phyloP scores from a whole-genome alignment of 2,329 filamentous ascomycete species.

The Piedraia hortae region DNA sequence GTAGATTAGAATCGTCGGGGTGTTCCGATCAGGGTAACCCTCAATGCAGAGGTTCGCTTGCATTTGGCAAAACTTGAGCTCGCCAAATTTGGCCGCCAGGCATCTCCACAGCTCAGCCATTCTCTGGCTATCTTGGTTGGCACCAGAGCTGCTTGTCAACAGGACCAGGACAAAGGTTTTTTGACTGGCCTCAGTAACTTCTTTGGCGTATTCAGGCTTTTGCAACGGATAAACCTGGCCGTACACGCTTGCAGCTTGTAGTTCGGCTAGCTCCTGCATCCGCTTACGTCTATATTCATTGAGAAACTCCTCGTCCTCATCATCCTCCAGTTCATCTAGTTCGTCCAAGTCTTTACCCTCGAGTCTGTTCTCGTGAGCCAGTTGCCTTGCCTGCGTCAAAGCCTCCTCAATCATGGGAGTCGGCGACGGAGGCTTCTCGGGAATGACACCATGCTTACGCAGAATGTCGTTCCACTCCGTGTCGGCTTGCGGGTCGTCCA shows the following conservation, averaged over 20 bases:
- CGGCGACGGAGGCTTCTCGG: constrained; percentile 88
- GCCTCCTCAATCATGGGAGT: constrained; percentile 93
- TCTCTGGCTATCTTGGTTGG: constrained; percentile 62
- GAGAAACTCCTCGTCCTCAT: constrained; percentile 80
- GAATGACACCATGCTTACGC: constrained; percentile 84
- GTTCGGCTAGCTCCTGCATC: constrained; percentile 48
- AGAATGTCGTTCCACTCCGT: constrained; percentile 99
- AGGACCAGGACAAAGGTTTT: constrained; percentile 45
- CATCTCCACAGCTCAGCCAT: constrained; percentile 67
- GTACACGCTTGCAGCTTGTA: constrained; percentile 53
- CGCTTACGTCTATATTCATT: constrained; percentile 70
- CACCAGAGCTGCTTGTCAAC: constrained; percentile 48
- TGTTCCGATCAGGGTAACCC: constrained; percentile 83
- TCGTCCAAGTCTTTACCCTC: constrained; percentile 90
- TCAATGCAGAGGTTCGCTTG: constrained; percentile 79
- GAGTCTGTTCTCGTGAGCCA: constrained; percentile 75
- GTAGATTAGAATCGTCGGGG: constrained; percentile 79
- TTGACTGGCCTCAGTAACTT: constrained; percentile 73
- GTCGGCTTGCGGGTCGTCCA: constrained; percentile 87
- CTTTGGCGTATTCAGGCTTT: constrained; percentile 74
- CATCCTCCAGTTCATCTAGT: constrained; percentile 74
- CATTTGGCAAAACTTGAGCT: constrained; percentile 96
- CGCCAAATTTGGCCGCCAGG: constrained; percentile 60
- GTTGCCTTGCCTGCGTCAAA: constrained; percentile 49
- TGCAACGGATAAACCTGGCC: constrained; percentile 81